Percentiles rank a stretch among this genome's conserved stretches.
Evolutionary conservation across 495 filamentous ascomycete species (phyloP).

Genomic region (Trichocladium uniseriatum): DNA sequence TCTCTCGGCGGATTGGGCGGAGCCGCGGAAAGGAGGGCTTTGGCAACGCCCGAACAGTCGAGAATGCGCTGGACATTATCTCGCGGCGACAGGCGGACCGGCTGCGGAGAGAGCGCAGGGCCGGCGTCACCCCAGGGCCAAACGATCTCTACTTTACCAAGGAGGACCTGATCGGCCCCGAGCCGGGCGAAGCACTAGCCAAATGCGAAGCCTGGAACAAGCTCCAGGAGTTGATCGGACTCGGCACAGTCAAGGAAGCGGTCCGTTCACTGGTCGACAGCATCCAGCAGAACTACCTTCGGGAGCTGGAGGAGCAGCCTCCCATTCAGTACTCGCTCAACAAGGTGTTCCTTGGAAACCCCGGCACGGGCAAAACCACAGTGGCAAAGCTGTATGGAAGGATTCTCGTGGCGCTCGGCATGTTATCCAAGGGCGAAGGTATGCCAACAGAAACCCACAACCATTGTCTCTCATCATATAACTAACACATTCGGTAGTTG

Average conservation of each 20-base stretch:
- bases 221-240: constrained; percentile 51
- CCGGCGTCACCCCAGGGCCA: constrained; percentile 19
- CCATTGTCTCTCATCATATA: background rate
- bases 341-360: constrained; percentile 59
- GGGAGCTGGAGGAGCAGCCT: constrained; percentile 51
- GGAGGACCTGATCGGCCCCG: constrained; percentile 58
- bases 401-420: constrained; percentile 51
- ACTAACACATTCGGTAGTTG: constrained; percentile 23
- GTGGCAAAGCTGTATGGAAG: constrained; percentile 66
- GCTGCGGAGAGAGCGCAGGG: constrained; percentile 30
- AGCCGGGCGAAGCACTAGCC: constrained; percentile 46
- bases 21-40: constrained; percentile 59
- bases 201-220: constrained; percentile 48
- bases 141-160: constrained; percentile 46
- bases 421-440: constrained; percentile 57
- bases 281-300: constrained; percentile 51
- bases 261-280: constrained; percentile 48
- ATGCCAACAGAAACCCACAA: constrained; percentile 6
- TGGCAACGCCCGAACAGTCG: constrained; percentile 60
- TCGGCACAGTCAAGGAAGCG: constrained; percentile 53
- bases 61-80: constrained; percentile 51
- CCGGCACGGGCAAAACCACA: constrained; percentile 69
- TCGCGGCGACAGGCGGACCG: constrained; percentile 50
- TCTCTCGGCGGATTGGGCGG: constrained; percentile 49
- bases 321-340: constrained; percentile 54